phyloP scores from a whole-genome alignment of 1,284 basidiomycete species.

The Irpex sp. region DNA sequence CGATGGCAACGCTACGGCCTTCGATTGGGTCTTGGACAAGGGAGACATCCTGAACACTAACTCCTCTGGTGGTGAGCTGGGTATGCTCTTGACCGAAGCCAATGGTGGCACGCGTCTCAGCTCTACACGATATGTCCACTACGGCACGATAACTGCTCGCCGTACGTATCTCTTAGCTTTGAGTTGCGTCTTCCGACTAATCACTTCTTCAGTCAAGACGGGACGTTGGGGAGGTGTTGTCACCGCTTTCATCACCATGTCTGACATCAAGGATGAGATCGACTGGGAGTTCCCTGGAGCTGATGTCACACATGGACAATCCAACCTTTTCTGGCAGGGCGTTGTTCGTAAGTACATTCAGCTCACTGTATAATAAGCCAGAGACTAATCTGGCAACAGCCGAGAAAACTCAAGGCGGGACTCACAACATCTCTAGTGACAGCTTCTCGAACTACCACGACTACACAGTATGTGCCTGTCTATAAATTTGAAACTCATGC shows the following conservation, averaged over 20 bases:
- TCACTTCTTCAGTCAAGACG: conserved; percentile 50
- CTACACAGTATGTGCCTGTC: conserved; percentile 53
- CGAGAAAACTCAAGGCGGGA: conserved; percentile 41
- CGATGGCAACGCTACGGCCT: conserved; percentile 69
- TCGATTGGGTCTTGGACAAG: conserved; percentile 71
- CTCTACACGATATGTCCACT: conserved; percentile 78
- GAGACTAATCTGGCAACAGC: conserved; percentile 23
- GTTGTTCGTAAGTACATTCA: conserved; percentile 52
- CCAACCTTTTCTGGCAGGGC: conserved; percentile 80
- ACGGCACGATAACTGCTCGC: conserved; percentile 71
- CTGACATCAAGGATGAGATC: conserved; percentile 81
- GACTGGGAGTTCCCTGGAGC: conserved; percentile 81
- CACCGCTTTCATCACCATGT: conserved; percentile 85
- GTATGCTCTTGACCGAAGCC: conserved; percentile 57
- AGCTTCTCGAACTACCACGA: conserved; percentile 72
- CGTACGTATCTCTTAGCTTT: conserved; percentile 37
- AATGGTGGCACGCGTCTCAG: conserved; percentile 77
- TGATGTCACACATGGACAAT: conserved; percentile 61
- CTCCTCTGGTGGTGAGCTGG: conserved; percentile 58
- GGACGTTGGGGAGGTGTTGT: conserved; percentile 74
- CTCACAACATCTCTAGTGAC: conserved; percentile 48
- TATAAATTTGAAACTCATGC: not conserved
- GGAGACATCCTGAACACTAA: conserved; percentile 64
- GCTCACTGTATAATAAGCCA: not conserved
- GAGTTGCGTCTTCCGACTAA: not conserved